phyloP scores from a whole-genome alignment of 2,329 filamentous ascomycete genomes.

The Chaetomium olivaceum region DNA sequence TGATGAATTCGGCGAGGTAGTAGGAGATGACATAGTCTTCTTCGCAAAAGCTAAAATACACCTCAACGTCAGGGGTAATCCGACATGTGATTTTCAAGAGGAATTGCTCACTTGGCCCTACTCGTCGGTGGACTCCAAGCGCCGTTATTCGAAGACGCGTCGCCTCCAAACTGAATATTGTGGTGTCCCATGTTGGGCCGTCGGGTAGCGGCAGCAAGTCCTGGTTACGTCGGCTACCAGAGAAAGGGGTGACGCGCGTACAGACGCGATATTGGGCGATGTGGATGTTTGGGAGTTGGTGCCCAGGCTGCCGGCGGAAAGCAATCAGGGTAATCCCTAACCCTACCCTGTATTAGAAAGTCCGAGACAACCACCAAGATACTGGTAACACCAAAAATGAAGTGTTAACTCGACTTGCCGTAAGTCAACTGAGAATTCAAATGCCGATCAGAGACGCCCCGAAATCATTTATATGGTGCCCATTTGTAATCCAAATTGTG shows the following conservation, averaged over 20 bases:
- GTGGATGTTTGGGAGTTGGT: background rate
- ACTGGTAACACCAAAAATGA: background rate
- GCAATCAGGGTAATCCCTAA: background rate
- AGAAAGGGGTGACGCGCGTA: background rate
- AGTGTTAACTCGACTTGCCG: no score
- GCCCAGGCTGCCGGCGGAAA: background rate
- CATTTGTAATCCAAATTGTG: background rate
- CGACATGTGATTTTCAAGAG: background rate
- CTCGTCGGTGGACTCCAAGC: constrained; percentile 38
- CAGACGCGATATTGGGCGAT: background rate
- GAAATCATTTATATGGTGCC: background rate
- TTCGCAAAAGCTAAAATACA: constrained; percentile 37
- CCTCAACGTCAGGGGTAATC: background rate
- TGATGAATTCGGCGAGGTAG: constrained; percentile 56
- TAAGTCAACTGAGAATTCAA: accelerated
- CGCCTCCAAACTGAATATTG: constrained; percentile 35
- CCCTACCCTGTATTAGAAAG: background rate
- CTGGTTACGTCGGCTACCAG: background rate
- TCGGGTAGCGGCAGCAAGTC: background rate
- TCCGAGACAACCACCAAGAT: background rate
- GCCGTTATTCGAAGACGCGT: constrained; percentile 32
- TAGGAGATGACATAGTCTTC: constrained; percentile 56
- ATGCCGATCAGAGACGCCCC: background rate
- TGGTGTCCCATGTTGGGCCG: constrained; percentile 35
- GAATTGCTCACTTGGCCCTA: constrained; percentile 36